Evolutionary conservation across 78 protist species (phyloP), one percentile per base, ranked within the genome.

Genomic region (Dictyostelium brefeldianum): DNA sequence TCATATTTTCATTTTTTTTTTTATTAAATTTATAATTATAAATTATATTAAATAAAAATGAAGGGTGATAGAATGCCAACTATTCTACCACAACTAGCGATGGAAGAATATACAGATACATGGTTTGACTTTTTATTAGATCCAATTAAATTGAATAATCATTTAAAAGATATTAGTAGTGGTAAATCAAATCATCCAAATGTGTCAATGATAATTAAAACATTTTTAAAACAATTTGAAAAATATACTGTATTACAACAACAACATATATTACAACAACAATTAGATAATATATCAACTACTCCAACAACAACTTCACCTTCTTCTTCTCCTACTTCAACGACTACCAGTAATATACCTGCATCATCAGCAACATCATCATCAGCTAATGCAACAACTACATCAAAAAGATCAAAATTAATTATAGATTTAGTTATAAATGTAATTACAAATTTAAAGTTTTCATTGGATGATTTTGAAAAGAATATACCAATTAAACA

Each of bases 41-140:
- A n/a, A n/a, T n/a, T n/a, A n/a, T n/a, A 56, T 56, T 59, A 59
- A 22, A 59, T 14, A 18, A 62, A 31, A 62, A 84, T 84, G 92
- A 84, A 84, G 22, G 92, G 93, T 27, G 93, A 87, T 65, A 31
- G 93, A 48, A 87, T 87, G 93, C 93, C 93, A 64, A 77, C 79
- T 5, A 64, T 87, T 18, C 41, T 65, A 9, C 78, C 93, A 65
- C 93, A 84, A 15, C 27, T 87, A 27, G 93, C 93, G 71, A 84
- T 83, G 77, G 93, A 87, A 43, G 93, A 87, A 31, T 87, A 87
- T 51, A 87, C 93, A 14, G 93, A 87, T 65, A 51, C 54, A 11
- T 87, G 93, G 93, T 53, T 87, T 36, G 93, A 87, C 14, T 87
- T 48, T 54, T 18, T 87, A 20, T 22, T 87, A 6, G 65, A 87